phyloP scores from a whole-genome alignment of 768 basidiomycete species.

The Hericium rajendrae region DNA sequence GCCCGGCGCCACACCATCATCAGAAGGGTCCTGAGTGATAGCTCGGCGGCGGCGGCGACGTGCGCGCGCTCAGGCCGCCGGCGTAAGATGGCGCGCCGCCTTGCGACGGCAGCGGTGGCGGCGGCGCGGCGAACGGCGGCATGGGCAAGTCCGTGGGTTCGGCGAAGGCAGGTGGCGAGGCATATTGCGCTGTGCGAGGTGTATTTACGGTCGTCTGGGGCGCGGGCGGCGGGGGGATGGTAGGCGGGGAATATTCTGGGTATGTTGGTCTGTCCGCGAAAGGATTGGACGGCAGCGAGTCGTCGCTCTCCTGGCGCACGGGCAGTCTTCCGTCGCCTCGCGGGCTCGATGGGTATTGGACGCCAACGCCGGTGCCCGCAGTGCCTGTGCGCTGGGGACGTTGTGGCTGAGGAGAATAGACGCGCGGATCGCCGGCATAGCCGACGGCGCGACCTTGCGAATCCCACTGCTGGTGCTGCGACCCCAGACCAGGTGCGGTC shows the following conservation, averaged over 20 bases:
- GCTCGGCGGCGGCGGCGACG: not conserved
- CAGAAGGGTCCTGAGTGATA: not conserved
- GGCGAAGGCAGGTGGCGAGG: no score
- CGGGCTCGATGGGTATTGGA: not conserved
- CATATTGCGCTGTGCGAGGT: no score
- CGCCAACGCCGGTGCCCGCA: not conserved
- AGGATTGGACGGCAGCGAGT: not conserved
- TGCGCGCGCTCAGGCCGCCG: not conserved
- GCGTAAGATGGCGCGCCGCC: not conserved
- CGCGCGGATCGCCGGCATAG: slow-evolving; percentile 31
- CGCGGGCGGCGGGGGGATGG: not conserved
- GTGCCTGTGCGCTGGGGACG: not conserved
- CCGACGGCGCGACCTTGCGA: slow-evolving; percentile 39
- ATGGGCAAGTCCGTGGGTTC: no score
- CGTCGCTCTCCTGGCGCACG: not conserved
- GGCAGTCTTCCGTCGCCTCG: not conserved
- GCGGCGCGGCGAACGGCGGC: not conserved
- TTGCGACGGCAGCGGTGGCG: not conserved
- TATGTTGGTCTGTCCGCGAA: not conserved
- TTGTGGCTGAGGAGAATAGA: slow-evolving; percentile 45
- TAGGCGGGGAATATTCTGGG: not conserved
- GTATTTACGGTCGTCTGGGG: not conserved
- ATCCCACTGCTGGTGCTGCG: slow-evolving; percentile 43
- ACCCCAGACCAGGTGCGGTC: not conserved
- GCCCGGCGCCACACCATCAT: not conserved